Base-by-base conservation (phyloP, 2,329 filamentous ascomycete genomes). In the Akanthomyces uredinophilus region DNA sequence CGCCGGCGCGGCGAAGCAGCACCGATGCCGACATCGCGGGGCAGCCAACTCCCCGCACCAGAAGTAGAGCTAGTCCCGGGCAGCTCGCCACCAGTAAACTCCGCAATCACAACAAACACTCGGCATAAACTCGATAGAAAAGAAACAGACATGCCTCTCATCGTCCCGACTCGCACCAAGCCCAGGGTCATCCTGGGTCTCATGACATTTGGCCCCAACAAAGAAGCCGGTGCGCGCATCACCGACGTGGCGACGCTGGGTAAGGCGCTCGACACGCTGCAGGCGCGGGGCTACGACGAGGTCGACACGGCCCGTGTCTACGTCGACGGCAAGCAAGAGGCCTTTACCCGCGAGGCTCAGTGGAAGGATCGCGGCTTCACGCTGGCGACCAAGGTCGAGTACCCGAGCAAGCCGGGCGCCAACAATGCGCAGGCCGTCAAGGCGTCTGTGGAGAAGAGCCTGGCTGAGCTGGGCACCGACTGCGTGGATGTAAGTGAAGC, bases 251-350 rank as follows among this genome's bases (percentile, higher is more conserved):
- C 85, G 63, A 87, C 89, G 49, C 92, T 88, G 78, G 90, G 87
- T 68, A 83, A 83, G 68, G 83, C 83, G 49, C 84, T 96, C 43
- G 88, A 94, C 71, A 81, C 87, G 66, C 86, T 96, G 71, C 89
- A 94, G 73, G 78, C 80, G n/a, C 83, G 87, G 62, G 91, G 91
- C 43, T 94, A 96, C 77, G 87, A 87, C 70, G 92, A 96, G 71
- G 77, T 96, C 43, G 92, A 96, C 72, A 96, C 92, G 1, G 91
- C 92, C 0, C 84, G 91, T 29, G 72, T 85, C 62, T 96, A 96
- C 69, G 78, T 90, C 18, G 86, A 77, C 52, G 86, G 88, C 54
- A 77, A 85, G 67, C 91, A 96, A 72, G 92, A 96, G 74, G 88
- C 83, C 14, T 96, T 88, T 74, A 93, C 91, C 5, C 80, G 83